Evolutionary conservation across 2,329 filamentous ascomycete genomes (phyloP).

Genomic region (Colletotrichum magnum): DNA sequence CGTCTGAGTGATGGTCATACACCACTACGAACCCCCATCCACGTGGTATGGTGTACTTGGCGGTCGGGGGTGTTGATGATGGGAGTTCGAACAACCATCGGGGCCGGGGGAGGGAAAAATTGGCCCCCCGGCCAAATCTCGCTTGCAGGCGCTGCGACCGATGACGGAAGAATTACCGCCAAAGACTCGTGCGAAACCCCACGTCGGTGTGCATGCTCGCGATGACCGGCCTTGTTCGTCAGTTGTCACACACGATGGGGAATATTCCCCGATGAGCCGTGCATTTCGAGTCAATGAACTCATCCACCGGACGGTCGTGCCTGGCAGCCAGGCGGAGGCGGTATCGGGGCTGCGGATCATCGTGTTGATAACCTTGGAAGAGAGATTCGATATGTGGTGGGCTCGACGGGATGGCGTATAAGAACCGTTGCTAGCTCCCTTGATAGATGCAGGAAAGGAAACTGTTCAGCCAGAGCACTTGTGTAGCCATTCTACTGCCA

Average conservation of each 20-base stretch:
- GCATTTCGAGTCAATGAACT: constrained; percentile 27
- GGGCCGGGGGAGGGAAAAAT: background rate
- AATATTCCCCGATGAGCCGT: constrained; percentile 18
- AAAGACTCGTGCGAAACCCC: constrained; percentile 18
- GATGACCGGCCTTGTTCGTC: too few species aligned
- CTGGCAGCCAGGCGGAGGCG: background rate
- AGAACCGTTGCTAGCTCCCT: constrained; percentile 1
- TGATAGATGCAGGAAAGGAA: background rate
- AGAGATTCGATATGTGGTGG: background rate
- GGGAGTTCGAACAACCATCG: background rate
- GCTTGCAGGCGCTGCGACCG: background rate
- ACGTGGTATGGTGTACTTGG: background rate
- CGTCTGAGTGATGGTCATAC: constrained; percentile 7
- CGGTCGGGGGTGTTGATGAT: background rate
- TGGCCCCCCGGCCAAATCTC: background rate
- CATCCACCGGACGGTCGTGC: background rate
- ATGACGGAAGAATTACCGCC: constrained; percentile 39
- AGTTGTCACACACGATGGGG: background rate
- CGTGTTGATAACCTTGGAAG: too few species aligned
- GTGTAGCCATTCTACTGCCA: background rate
- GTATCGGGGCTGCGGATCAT: too few species aligned
- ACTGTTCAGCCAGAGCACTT: background rate
- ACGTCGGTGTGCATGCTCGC: background rate
- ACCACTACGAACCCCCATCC: too few species aligned
- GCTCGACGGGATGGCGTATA: constrained; percentile 4